Evolutionary conservation across 495 filamentous ascomycete species (phyloP), one percentile per base, ranked within the genome.

Genomic region (Alectoria sarmentosa): DNA sequence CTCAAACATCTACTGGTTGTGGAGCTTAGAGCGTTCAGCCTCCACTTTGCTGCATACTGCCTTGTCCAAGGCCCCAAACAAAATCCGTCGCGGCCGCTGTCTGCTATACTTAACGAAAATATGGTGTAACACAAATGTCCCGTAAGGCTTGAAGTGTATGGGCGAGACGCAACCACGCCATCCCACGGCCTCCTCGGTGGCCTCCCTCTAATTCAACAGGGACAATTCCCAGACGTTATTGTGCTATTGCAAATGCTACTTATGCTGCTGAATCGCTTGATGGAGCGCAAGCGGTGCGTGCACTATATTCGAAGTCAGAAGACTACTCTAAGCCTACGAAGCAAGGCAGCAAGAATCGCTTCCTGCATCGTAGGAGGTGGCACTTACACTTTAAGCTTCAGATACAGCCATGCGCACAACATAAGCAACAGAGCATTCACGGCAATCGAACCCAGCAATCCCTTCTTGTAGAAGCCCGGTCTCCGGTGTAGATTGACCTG

Each of bases 361-460:
- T 32, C 49, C 23, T 30, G 26, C 49, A 5, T 17, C 14, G 14
- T n/a, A 9, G 19, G 42, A 48, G 23, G 41, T 42, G 28, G 10
- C 26, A 58, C 66, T 61, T 21, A 68, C 66, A 60, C 52, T 39
- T 19, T 68, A 21, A 65, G 28, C 39, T 58, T 65, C 66, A 68
- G 23, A 56, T 60, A 68, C 62, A 61, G 13, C 66, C 66, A 64
- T 13, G 19, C 66, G 19, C 63, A 55, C 4, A 58, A 39, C 28
- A 68, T 65, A 23, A 68, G 23, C 17, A 68, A 21, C 32, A 68
- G 32, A n/a, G 66, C 66, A 39, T 68, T 68, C 23, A 68, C n/a
- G 3, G 62, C 58, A 7, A 68, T 34, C 5, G 56, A 61, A 9
- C 36, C 63, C n/a, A 68, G 49, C 14, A 68, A 41, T 8, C 37